Conservation (phyloP, 306 rosid species). For the Casuarina equisetifolia region DNA sequence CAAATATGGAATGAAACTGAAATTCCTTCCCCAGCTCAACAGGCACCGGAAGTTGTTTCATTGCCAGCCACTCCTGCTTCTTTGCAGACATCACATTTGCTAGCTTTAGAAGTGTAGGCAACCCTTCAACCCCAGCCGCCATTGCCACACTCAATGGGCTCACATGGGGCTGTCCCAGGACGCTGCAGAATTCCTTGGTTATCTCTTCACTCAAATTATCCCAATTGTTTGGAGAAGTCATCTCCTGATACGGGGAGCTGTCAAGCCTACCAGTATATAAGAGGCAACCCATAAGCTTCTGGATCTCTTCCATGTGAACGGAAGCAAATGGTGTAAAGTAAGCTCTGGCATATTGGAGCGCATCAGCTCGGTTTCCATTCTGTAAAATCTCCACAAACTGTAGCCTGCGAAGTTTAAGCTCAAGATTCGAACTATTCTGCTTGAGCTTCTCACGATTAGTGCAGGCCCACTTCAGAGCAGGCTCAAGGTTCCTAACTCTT, state of each 20-base stretch:
- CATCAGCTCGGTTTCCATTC: conserved; percentile 57
- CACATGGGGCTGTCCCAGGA: conserved; percentile 58
- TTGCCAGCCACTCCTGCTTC: conserved; percentile 84
- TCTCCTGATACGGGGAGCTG: conserved; percentile 67
- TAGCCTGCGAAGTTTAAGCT: conserved; percentile 67
- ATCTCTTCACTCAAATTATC: conserved; percentile 68
- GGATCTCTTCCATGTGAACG: conserved; percentile 62
- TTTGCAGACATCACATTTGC: conserved; percentile 83
- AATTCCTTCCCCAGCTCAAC: conserved; percentile 79
- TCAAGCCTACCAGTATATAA: conserved; percentile 61
- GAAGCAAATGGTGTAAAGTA: conserved; percentile 66
- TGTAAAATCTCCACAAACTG: conserved; percentile 71
- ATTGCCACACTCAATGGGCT: conserved; percentile 69
- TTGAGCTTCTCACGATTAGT: conserved; percentile 52
- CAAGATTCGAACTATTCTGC: conserved; percentile 57
- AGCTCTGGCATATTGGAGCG: conserved; percentile 62
- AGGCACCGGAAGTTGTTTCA: conserved; percentile 80
- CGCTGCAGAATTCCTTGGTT: conserved; percentile 59
- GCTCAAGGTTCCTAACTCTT: conserved; percentile 64
- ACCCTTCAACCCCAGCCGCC: conserved; percentile 79
- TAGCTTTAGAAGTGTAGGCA: conserved; percentile 77
- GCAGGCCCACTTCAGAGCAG: conserved; percentile 76
- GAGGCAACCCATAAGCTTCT: conserved; percentile 89
- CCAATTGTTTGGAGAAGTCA: conserved; percentile 64
- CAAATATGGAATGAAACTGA: conserved; percentile 86